phyloP scores from a whole-genome alignment of 306 rosid genomes.

The Quercus berberidifolia region DNA sequence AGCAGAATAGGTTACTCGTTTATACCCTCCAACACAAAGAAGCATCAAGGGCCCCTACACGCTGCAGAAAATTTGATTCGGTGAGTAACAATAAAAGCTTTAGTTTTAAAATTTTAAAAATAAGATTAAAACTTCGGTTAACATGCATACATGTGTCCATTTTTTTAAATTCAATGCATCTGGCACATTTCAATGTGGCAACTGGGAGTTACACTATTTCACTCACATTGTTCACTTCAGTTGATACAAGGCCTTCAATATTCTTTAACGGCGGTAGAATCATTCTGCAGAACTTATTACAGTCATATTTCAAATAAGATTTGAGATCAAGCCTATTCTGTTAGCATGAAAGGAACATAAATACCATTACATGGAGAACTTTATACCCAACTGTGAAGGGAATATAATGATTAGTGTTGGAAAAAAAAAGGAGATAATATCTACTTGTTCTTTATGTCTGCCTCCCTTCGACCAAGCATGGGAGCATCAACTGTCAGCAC shows the following conservation, averaged over 20 bases:
- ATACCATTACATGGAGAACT: not conserved
- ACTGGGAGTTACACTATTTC: not conserved
- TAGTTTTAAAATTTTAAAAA: not conserved
- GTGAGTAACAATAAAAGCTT: not conserved
- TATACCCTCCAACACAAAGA: conserved; percentile 60
- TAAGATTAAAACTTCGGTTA: too few relatives aligned
- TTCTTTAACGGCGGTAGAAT: conserved; percentile 41
- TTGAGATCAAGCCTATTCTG: not conserved
- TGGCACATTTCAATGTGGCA: not conserved
- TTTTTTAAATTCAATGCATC: not conserved
- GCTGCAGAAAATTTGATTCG: conserved; percentile 22
- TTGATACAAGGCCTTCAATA: conserved; percentile 48
- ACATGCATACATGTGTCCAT: too few relatives aligned
- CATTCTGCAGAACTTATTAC: conserved; percentile 39
- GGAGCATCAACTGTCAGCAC: conserved; percentile 59
- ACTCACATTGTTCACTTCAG: conserved; percentile 41
- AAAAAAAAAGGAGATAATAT: not conserved
- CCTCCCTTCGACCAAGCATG: conserved; percentile 59
- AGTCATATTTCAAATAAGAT: conserved; percentile 8
- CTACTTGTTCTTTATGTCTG: conserved; percentile 61
- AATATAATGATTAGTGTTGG: not conserved
- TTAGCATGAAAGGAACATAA: not conserved
- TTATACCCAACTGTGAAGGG: not conserved
- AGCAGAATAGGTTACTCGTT: not conserved
- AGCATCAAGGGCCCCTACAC: conserved; percentile 17